Base-by-base conservation (phyloP, 176 grass and related monocot species). In the Canna indica region DNA sequence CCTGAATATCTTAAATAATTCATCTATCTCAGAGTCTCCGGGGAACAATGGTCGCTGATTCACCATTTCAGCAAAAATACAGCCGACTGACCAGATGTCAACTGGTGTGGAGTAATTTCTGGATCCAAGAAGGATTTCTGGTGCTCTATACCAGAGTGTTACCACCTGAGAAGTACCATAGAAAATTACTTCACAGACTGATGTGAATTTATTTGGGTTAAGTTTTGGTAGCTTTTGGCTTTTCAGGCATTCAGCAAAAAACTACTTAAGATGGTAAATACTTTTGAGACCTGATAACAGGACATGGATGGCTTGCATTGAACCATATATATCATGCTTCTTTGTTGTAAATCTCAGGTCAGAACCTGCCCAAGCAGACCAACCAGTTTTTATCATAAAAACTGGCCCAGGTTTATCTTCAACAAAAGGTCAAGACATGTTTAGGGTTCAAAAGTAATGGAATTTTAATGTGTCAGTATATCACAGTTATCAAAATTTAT, bases 31-130 rank as follows among this genome's bases (percentile, higher is more conserved):
- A 73, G 88, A 97, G 54, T 91, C 86, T 13, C 93, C 93, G 70
- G 93, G 88, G 76, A 97, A 97, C 12, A 97, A 73, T 52, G 93
- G 79, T 56, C 72, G 83, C 41, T 84, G 83, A 48, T 85, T 91
- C 66, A 91, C 81, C 92, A 96, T 96, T 80, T 96, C 92, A 69
- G 92, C 92, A 72, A 96, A 96, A 78, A 96, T 88, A 78, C 92
- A 96, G 69, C 92, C 92, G 69, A 91, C 83, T 36, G 92, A 96
- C 92, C 92, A 96, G 64, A 96, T 56, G 31, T 96, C 88, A 77
- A 96, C 84, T 68, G 92, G 88, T 47, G 92, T 96, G 18, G 92
- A 96, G 70, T 96, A 96, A 33, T 88, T 81, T 68, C 76, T 80
- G 24, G 85, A 82, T 31, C 92, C 92, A 58, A 96, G 82, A 69